Percentiles rank a stretch among this genome's conserved stretches.
Evolutionary conservation across 352 stramenopile genomes (phyloP).

Genomic region (Globisporangium splendens): DNA sequence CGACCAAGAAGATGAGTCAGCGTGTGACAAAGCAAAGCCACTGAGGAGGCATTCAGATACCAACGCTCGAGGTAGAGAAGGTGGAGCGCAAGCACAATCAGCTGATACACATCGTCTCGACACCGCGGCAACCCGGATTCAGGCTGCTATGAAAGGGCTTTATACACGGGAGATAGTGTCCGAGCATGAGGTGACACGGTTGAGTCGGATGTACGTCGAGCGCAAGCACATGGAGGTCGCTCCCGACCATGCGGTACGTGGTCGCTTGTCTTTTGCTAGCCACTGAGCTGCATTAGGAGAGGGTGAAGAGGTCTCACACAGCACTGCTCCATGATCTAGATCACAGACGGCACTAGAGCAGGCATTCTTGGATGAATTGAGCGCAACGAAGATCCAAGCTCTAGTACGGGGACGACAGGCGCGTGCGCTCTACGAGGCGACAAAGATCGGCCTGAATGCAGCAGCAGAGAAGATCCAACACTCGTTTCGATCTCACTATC

Average conservation of each 20-base stretch:
- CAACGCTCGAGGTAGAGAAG: not conserved
- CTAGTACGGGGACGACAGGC: conserved; percentile 56
- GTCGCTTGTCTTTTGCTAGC: too few species aligned
- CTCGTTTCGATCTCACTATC: conserved; percentile 29
- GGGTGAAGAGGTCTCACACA: too few species aligned
- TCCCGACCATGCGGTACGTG: conserved; percentile 41
- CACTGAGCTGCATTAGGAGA: too few species aligned
- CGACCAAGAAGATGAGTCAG: not conserved
- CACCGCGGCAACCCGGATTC: conserved; percentile 33
- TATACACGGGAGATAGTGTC: conserved; percentile 20
- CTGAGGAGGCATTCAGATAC: conserved; percentile 1
- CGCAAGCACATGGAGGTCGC: conserved; percentile 44
- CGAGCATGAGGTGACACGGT: conserved; percentile 22
- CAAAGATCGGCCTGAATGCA: conserved; percentile 32
- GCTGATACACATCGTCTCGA: conserved; percentile 4
- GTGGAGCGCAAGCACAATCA: not conserved
- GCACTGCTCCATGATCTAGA: too few species aligned
- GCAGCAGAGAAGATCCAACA: conserved; percentile 50
- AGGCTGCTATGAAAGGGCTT: conserved; percentile 29
- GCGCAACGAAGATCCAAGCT: conserved; percentile 59
- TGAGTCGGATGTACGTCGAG: conserved; percentile 68
- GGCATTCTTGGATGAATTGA: conserved; percentile 42
- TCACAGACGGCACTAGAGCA: conserved; percentile 34
- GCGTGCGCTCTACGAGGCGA: conserved; percentile 44
- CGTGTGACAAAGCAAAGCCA: not conserved